Conservation (phyloP, 2,329 filamentous ascomycete species). For the Cladosporium sp. region DNA sequence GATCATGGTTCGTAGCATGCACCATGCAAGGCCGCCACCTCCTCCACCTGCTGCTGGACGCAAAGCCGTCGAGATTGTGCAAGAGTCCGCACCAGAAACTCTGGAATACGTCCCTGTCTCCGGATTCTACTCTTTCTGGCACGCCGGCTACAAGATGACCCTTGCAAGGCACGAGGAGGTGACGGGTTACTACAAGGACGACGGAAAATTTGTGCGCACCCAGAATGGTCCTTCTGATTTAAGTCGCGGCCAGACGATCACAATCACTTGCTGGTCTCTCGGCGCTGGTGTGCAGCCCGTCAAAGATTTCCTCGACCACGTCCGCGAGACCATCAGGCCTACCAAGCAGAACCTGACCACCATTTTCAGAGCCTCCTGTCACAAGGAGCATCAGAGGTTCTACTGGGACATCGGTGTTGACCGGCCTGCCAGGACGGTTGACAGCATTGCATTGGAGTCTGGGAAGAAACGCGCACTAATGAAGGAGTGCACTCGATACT, state of each 20-base stretch:
- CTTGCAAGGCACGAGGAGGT: background rate
- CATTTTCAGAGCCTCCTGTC: slow-evolving; percentile 17
- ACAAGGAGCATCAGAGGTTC: slow-evolving; percentile 17
- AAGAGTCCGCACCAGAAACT: slow-evolving; percentile 10
- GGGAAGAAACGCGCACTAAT: slow-evolving; percentile 61
- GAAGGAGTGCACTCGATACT: slow-evolving; percentile 68
- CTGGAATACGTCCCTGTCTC: slow-evolving; percentile 25
- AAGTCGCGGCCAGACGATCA: slow-evolving; percentile 7
- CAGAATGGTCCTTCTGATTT: background rate
- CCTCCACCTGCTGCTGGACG: background rate
- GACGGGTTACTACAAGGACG: slow-evolving; percentile 3
- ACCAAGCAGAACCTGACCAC: slow-evolving; percentile 18
- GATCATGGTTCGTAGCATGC: background rate
- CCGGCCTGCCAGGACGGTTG: slow-evolving; percentile 65
- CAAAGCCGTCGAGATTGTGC: background rate
- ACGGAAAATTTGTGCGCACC: slow-evolving; percentile 8
- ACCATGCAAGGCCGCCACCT: background rate
- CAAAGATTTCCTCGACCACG: slow-evolving; percentile 41
- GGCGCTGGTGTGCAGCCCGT: slow-evolving; percentile 29
- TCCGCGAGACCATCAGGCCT: slow-evolving; percentile 37
- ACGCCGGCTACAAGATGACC: slow-evolving; percentile 6
- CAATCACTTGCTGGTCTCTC: slow-evolving; percentile 18
- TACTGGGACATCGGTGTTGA: slow-evolving; percentile 36
- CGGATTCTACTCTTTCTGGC: slow-evolving; percentile 17
- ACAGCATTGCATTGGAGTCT: slow-evolving; percentile 67